phyloP scores from a whole-genome alignment of 352 stramenopile genomes.

The Pythium periplocum region DNA sequence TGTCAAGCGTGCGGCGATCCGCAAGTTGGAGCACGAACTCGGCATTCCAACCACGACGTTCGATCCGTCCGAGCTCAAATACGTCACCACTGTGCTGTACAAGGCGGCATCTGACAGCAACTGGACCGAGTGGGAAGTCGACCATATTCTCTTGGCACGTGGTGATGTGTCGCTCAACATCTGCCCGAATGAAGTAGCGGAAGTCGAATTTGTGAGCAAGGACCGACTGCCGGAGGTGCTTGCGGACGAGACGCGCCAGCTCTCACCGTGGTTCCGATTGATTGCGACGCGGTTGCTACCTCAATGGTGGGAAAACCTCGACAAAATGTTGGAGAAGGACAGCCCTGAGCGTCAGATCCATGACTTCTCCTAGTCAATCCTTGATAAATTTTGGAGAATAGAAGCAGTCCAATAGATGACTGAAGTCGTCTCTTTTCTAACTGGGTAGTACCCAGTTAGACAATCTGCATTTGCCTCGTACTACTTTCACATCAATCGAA shows the following conservation, averaged over 20 bases:
- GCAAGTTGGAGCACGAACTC: constrained; percentile 98
- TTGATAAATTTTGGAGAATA: not conserved
- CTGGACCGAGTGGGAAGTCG: constrained; percentile 99
- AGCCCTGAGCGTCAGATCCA: constrained; percentile 47
- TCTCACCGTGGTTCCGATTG: constrained; percentile 85
- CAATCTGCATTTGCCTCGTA: too few relatives aligned
- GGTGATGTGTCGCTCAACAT: constrained; percentile 74
- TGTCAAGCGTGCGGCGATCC: constrained; percentile 92
- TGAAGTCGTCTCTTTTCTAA: too few relatives aligned
- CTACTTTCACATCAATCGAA: too few relatives aligned
- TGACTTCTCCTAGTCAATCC: constrained; percentile 31
- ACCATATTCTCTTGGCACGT: constrained; percentile 96
- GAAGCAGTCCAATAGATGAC: not conserved
- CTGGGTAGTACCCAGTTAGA: too few relatives aligned
- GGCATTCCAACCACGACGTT: constrained; percentile 90
- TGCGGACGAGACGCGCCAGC: constrained; percentile 41
- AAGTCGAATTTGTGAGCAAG: constrained; percentile 85
- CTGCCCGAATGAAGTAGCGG: constrained; percentile 93
- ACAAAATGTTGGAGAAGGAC: constrained; percentile 50
- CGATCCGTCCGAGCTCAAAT: constrained; percentile 87
- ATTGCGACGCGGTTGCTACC: constrained; percentile 68
- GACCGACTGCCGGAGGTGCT: constrained; percentile 51
- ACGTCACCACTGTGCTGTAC: constrained; percentile 98
- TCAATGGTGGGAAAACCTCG: constrained; percentile 67
- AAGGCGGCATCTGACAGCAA: constrained; percentile 85